phyloP scores from a whole-genome alignment of 352 stramenopile genomes.

The Hyaloperonospora brassicae region DNA sequence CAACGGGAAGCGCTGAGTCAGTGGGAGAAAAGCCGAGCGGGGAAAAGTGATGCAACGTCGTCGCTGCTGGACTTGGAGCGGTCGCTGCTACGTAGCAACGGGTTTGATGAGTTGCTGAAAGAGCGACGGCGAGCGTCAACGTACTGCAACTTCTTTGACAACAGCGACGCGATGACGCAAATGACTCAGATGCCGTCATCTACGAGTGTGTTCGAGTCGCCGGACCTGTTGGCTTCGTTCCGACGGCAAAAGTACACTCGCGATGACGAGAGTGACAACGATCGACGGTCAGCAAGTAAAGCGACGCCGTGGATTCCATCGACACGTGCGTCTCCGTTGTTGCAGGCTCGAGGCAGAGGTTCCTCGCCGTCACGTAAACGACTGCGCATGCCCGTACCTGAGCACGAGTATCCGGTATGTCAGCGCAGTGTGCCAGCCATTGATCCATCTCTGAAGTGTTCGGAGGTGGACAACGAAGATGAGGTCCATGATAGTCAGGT shows the following conservation, averaged over 20 bases:
- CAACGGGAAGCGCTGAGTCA: constrained; percentile 40
- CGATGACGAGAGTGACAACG: constrained; percentile 4
- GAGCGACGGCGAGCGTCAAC: constrained; percentile 17
- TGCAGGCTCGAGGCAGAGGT: constrained; percentile 13
- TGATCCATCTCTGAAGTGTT: constrained; percentile 9
- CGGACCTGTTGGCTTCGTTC: constrained; percentile 28
- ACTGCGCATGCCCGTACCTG: constrained; percentile 20
- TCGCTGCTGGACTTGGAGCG: constrained; percentile 22
- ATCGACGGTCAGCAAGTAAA: constrained; percentile 9
- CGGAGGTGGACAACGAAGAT: constrained; percentile 11
- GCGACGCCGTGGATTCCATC: constrained; percentile 20
- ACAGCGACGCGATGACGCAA: constrained; percentile 15
- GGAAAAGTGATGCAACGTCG: constrained; percentile 6
- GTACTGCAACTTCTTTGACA: constrained; percentile 10
- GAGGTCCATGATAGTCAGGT: constrained; percentile 14
- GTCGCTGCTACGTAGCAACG: constrained; percentile 15
- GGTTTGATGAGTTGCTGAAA: constrained; percentile 22
- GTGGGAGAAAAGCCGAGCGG: constrained; percentile 31
- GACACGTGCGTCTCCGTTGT: constrained; percentile 7
- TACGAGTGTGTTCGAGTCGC: constrained; percentile 27
- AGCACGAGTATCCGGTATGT: constrained; percentile 1
- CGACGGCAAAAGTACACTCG: constrained; percentile 8
- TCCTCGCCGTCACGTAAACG: constrained; percentile 27
- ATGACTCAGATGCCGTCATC: constrained; percentile 28
- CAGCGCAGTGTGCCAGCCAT: constrained; percentile 3